Evolutionary conservation across 257 asterid species (phyloP), one percentile per base, ranked within the genome.

Genomic region (Solanum rostratum): DNA sequence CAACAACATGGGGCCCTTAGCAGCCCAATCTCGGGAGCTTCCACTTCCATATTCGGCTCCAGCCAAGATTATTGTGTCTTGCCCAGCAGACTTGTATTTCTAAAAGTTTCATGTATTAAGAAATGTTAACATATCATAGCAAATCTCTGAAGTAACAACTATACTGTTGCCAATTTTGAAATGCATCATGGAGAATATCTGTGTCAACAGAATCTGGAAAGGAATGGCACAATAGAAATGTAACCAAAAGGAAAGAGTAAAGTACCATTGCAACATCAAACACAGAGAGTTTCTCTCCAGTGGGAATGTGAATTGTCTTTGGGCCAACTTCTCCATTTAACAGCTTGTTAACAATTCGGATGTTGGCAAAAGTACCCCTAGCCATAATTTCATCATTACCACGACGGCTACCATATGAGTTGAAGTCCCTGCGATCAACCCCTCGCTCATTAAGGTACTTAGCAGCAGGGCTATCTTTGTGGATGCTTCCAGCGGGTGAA

Each of bases 391-490:
- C 87, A 65, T 85, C 80, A 52, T 85, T 85, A 65, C 87, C 87
- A 39, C 87, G 84, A 30, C 84, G 87, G 11, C 80, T 60, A 14
- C 87, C 87, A 80, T 85, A 85, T 11, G 98, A 94, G 85, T 96
- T 96, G 90, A 94, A 94, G 87, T 93, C 97, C 90, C 85, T 94
- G 76, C 94, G 94, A 30, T 94, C 98, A 60, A 94, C 97, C 83
- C 98, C 98, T 33, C 86, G 95, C 81, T 93, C 97, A 29, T 84
- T 87, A 68, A 94, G 95, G 87, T 43, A 96, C 79, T 92, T 96
- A 74, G 98, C 99, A 82, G 99, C 97, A 24, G 99, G 98, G 89
- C 98, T 96, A 70, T 96, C 99, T 88, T 93, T 96, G 90, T 94
- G 91, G 86, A 96, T 93, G 92, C 91, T 96, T 84, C 98, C 99